Evolutionary conservation across 441 rosid species (phyloP), one percentile per base, ranked within the genome.

Genomic region (Aleurites moluccanus): DNA sequence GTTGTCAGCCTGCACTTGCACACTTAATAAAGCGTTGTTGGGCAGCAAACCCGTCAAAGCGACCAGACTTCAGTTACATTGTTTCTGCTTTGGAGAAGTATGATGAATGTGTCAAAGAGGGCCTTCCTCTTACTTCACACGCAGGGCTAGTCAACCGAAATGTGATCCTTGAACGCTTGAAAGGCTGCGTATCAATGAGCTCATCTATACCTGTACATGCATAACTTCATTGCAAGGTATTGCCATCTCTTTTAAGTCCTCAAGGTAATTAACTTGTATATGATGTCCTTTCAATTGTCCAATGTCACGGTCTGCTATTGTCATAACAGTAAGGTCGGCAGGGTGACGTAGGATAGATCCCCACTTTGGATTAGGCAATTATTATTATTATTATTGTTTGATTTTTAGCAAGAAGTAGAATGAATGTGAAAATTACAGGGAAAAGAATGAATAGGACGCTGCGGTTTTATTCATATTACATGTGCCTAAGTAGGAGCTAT

Each of bases 21-120:
- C 96, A 94, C 79, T 80, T 94, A n/a, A 94, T 94, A 81, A 92
- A 86, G 84, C 85, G 90, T 0, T 94, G 99, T 78, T 92, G 99
- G 99, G 92, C 97, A 0, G 92, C 86, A 0, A 91, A 92, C 72
- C 97, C 99, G 0, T 80, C 96, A 0, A 94, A 91, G 82, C 84
- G 99, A 75, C 99, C 99, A 0, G 99, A 94, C 65, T 94, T 94
- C 88, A 85, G 88, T n/a, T 82, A 91, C 79, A 94, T 94, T 5
- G 99, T 94, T 47, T 85, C 92, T 6, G 86, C 88, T 5, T 74
- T 94, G 64, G 97, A 92, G 86, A 92, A 86, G 83, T 91, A 87
- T 64, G 97, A 94, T 21, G 97, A 88, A 70, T 91, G 97, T 66
- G 88, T 90, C 10, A 91, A 90, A 86, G 99, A 89, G 76, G 99